Evolutionary conservation across 345 rosid species (phyloP).

Genomic region (Ricinus communis): DNA sequence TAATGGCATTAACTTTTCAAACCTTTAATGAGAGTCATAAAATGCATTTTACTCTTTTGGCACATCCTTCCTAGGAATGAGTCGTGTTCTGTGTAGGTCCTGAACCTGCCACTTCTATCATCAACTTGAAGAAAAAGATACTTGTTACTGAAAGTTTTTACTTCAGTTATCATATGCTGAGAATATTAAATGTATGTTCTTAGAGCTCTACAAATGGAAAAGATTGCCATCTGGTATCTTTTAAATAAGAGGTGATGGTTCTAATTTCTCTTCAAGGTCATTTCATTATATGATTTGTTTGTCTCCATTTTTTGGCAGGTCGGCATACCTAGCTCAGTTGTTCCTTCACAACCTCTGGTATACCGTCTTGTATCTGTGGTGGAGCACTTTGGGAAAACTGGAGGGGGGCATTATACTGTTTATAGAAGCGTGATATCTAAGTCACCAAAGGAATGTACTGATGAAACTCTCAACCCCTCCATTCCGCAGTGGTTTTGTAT

Average conservation of each 20-base stretch:
- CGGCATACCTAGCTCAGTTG: background rate
- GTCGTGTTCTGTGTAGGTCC: background rate
- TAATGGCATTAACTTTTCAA: background rate
- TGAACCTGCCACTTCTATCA: background rate
- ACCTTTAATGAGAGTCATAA: background rate
- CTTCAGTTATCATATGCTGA: background rate
- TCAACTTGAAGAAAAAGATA: background rate
- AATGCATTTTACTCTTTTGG: background rate
- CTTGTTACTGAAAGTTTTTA: background rate
- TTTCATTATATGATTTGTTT: background rate
- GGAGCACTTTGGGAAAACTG: slow-evolving; percentile 78
- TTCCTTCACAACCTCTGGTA: slow-evolving; percentile 28
- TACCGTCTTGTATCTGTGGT: slow-evolving; percentile 72
- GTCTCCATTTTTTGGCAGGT: slow-evolving; percentile 24
- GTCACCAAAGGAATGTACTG: slow-evolving; percentile 18
- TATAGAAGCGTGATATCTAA: slow-evolving; percentile 51
- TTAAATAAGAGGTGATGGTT: background rate
- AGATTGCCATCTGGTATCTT: background rate
- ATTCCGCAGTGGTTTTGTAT: slow-evolving; percentile 61
- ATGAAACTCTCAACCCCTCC: slow-evolving; percentile 23
- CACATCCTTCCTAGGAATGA: background rate
- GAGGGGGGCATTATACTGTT: slow-evolving; percentile 83
- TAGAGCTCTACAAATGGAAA: background rate
- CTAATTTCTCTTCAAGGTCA: background rate
- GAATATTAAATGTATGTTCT: background rate